phyloP scores from a whole-genome alignment of 2,329 filamentous ascomycete species.

The Paracoccidioides lutzii region DNA sequence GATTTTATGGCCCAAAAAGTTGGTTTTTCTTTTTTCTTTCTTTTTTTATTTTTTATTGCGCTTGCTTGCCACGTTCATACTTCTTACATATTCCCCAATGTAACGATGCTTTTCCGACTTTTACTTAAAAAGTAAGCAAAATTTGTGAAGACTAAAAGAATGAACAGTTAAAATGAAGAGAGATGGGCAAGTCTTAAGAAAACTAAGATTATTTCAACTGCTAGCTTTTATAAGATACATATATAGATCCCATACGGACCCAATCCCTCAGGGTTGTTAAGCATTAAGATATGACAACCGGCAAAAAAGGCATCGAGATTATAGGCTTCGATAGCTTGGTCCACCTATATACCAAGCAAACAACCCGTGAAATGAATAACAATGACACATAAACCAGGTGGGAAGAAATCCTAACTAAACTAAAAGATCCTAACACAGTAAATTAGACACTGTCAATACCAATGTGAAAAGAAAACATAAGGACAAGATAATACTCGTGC shows the following conservation, averaged over 20 bases:
- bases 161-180: not conserved
- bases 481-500: no score
- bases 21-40: not conserved
- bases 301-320: not conserved
- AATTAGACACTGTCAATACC: no score
- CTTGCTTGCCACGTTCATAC: no score
- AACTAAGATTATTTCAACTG: not conserved
- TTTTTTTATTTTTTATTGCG: no score
- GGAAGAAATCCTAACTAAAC: no score
- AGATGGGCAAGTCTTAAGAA: constrained; percentile 2
- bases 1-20: constrained; percentile 5
- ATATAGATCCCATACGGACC: no score
- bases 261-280: not conserved
- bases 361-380: not conserved
- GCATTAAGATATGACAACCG: not conserved
- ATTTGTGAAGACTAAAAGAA: not conserved
- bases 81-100: no score
- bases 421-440: no score
- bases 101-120: not conserved
- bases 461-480: no score
- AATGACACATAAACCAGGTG: not conserved
- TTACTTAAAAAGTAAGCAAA: not conserved
- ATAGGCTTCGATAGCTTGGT: not conserved
- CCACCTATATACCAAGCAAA: not conserved
- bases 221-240: no score